Base-by-base conservation (phyloP, 208 protist genomes). In the Naegleria fowleri region DNA sequence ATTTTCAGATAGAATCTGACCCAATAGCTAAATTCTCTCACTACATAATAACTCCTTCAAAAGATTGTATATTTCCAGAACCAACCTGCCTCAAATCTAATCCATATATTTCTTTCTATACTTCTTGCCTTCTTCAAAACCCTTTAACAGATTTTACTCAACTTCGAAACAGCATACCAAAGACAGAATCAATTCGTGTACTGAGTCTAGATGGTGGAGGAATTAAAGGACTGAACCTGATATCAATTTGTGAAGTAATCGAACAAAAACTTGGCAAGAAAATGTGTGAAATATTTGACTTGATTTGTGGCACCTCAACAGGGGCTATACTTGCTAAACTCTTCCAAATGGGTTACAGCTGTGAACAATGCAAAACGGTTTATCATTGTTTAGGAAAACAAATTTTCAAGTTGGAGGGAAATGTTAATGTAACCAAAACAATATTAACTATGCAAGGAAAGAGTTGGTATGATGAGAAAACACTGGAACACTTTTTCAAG, bases 271-370 rank as follows among this genome's bases (percentile, higher is more conserved):
- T 40, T 36, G 51, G 90, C 19, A 83, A 86, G 29, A 51, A 86
- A 67, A 55, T 85, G 39, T 41, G 25, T 76, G 91, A 92, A 43
- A 52, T 92, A 86, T 92, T 92, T 79, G 91, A 92, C 84, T 51
- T 92, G 55, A 84, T 92, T 48, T 25, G 19, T n/a, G 91, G 91
- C 41, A 92, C 90, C 0, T 92, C 90, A n/a, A 92, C 91, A 16
- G 91, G 91, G 40, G 91, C 25, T 0, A 79, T 79, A 6, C 9
- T 79, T 15, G 29, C 67, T 3, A 29, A 79, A 36, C 29, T 79
- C 9, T 79, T 79, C 29, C 67, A 79, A 79, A 36, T 36, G 19
- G 67, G 67, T 0, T 79, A 36, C 9, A 79, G 25, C 36, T 79
- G 67, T 79, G 67, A 79, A 1, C 25, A 79, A 79, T 79, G 67